Percentiles rank a stretch among this genome's conserved stretches.
Conservation (phyloP, 306 rosid species). For the Citrullus colocynthis region DNA sequence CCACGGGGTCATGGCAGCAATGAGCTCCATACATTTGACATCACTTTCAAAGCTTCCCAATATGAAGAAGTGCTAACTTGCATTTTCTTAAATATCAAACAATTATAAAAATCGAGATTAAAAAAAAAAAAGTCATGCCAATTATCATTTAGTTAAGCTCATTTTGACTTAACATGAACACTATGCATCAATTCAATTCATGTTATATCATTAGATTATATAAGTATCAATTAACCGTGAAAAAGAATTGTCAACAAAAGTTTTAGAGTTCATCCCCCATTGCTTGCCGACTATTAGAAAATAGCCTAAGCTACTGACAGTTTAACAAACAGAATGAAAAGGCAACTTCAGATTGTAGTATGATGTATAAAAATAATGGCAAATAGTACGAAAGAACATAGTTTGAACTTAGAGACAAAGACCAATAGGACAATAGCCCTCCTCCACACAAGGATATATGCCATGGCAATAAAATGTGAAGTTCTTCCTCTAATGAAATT, state of each 20-base stretch:
- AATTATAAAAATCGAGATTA: too few relatives aligned
- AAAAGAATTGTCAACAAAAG: too few relatives aligned
- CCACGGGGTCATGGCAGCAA: background rate
- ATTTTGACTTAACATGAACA: too few relatives aligned
- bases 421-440: too few relatives aligned
- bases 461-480: background rate
- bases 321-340: background rate
- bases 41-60: background rate
- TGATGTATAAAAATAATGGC: too few relatives aligned
- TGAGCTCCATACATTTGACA: too few relatives aligned
- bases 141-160: too few relatives aligned
- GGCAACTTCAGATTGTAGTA: background rate
- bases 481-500: background rate
- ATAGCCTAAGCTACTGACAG: background rate
- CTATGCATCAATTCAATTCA: too few relatives aligned
- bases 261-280: background rate
- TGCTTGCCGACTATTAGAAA: background rate
- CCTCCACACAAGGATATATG: background rate
- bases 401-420: background rate
- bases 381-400: background rate
- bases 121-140: too few relatives aligned
- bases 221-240: too few relatives aligned
- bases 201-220: too few relatives aligned
- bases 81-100: too few relatives aligned
- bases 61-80: background rate